Evolutionary conservation across 805 yeast species (phyloP).

Genomic region (Maudiozyma bulderi): DNA sequence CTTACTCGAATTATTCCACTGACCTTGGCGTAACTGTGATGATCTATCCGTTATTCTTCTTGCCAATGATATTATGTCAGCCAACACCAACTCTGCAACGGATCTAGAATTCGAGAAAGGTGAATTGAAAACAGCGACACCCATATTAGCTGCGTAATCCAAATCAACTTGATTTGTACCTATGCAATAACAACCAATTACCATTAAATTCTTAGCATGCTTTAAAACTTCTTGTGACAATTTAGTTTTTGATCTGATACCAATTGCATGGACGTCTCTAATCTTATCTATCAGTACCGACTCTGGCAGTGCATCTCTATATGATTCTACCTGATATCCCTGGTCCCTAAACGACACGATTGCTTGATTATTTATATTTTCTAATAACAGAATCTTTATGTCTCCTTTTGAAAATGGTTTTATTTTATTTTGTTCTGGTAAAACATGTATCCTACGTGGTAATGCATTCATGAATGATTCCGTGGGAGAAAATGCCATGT

Average conservation of each 20-base stretch:
- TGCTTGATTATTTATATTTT: constrained; percentile 89
- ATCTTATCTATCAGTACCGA: constrained; percentile 90
- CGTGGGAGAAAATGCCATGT: constrained; percentile 56
- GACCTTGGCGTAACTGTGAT: constrained; percentile 85
- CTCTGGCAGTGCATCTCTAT: constrained; percentile 79
- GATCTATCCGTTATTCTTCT: constrained; percentile 95
- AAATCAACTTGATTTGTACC: constrained; percentile 97
- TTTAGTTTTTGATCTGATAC: constrained; percentile 93
- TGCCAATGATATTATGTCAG: constrained; percentile 84
- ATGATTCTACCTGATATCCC: constrained; percentile 93
- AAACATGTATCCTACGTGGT: constrained; percentile 33
- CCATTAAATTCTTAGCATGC: constrained; percentile 81
- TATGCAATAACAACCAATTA: constrained; percentile 95
- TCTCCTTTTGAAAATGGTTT: constrained; percentile 96
- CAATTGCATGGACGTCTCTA: constrained; percentile 86
- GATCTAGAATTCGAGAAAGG: constrained; percentile 98
- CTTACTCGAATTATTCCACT: constrained; percentile 91
- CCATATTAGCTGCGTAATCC: constrained; percentile 80
- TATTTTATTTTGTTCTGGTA: constrained; percentile 51
- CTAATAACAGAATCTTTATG: constrained; percentile 78
- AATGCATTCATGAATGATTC: constrained; percentile 48
- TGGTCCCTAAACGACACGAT: constrained; percentile 70
- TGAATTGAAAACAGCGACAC: constrained; percentile 94
- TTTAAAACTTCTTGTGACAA: constrained; percentile 66
- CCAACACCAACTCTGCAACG: constrained; percentile 93